Percentiles rank a stretch among this genome's conserved stretches.
Evolutionary conservation across 345 rosid species (phyloP).

Genomic region (Cardamine chenopodiifolia): DNA sequence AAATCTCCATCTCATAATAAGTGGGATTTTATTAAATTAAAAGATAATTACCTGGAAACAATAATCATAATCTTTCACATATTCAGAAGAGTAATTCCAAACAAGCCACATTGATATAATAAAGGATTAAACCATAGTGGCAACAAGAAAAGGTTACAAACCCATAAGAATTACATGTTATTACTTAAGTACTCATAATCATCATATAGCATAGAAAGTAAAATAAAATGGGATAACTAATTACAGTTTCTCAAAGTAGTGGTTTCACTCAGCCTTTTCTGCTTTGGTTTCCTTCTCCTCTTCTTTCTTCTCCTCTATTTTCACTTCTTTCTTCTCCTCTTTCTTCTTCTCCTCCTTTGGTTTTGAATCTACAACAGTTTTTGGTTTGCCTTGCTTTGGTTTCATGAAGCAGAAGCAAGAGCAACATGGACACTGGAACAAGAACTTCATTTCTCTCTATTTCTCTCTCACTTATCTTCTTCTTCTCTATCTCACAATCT

Average conservation of each 20-base stretch:
- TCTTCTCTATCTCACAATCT: slow-evolving; percentile 15
- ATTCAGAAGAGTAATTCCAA: neutral
- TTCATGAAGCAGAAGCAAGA: slow-evolving; percentile 89
- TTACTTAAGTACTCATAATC: slow-evolving; percentile 19
- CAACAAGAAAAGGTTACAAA: neutral
- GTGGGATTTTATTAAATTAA: neutral
- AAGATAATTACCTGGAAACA: slow-evolving; percentile 5
- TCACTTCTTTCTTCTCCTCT: slow-evolving; percentile 36
- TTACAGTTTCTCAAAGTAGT: slow-evolving; percentile 6
- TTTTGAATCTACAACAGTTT: slow-evolving; percentile 40
- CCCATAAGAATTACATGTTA: slow-evolving; percentile 8
- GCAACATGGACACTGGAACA: slow-evolving; percentile 87
- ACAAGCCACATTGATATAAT: slow-evolving; percentile 4
- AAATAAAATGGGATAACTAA: slow-evolving; percentile 17
- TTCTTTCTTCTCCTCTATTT: slow-evolving; percentile 36
- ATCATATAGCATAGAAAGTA: slow-evolving; percentile 12
- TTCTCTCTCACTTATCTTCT: slow-evolving; percentile 28
- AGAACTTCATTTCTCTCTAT: slow-evolving; percentile 65
- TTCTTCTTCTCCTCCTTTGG: slow-evolving; percentile 61
- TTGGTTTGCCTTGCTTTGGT: slow-evolving; percentile 60
- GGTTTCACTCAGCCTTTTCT: slow-evolving; percentile 36
- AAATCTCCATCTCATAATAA: slow-evolving; percentile 1
- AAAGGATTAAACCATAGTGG: neutral
- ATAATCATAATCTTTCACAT: slow-evolving; percentile 7
- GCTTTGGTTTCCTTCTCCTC: slow-evolving; percentile 41